These are phyloP conservation scores for Effrenium voratum DNA, from an alignment of 73 alveolate genomes.

Conservation along the genomic window DNA sequence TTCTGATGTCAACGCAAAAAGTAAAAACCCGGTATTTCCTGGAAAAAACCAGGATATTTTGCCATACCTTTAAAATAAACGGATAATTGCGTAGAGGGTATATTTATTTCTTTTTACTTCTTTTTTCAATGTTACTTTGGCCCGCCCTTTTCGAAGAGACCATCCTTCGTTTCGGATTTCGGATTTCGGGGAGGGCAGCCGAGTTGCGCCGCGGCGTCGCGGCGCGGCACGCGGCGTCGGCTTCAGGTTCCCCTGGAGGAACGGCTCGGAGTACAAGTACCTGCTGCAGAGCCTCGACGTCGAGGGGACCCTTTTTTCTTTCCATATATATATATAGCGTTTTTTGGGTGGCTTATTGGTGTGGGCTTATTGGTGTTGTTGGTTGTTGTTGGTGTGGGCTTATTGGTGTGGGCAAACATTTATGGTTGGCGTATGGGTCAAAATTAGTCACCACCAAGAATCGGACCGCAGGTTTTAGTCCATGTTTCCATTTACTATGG, in stretches of 20 bases:
- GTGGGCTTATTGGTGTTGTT: background rate
- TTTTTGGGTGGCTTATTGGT: background rate
- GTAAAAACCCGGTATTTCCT: too few species aligned
- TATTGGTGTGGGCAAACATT: background rate
- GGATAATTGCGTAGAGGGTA: too few species aligned
- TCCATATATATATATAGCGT: background rate
- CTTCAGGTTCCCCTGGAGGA: constrained; percentile 62
- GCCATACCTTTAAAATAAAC: too few species aligned
- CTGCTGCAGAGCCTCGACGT: constrained; percentile 37
- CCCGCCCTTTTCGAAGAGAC: background rate
- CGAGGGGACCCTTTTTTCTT: background rate
- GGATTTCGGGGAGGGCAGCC: background rate
- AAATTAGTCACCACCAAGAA: too few species aligned
- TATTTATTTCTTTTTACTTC: too few species aligned
- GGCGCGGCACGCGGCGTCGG: background rate
- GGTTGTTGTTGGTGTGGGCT: too few species aligned
- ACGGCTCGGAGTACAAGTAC: constrained; percentile 58
- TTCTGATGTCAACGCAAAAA: too few species aligned
- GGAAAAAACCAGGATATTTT: too few species aligned
- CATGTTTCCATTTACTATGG: too few species aligned
- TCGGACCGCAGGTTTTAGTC: too few species aligned
- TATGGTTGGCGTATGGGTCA: background rate
- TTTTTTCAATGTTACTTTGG: too few species aligned
- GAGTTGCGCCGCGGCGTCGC: background rate
- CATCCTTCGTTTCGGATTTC: background rate